Base-by-base conservation (phyloP, 2,329 filamentous ascomycete species). In the Paecilomyces niveus region DNA sequence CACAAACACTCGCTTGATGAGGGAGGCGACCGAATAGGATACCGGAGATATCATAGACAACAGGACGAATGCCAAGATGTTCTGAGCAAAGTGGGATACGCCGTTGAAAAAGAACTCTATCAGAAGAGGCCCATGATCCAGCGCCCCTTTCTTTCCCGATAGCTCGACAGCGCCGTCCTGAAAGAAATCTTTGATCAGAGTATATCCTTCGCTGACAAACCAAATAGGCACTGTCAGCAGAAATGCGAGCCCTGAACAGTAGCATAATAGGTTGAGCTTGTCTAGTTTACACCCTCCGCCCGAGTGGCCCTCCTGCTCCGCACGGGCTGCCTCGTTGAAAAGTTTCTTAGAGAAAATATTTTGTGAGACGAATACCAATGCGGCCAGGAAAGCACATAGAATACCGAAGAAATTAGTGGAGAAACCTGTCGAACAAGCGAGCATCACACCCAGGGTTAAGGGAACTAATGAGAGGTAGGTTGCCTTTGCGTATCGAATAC, bases 331-430 rank as follows among this genome's bases (percentile, higher is more conserved):
- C 70, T 97, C 92, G 73, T 97, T 99, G 80, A 99, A 99, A 9
- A 99, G 85, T 64, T 91, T 90, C 76, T 99, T 99, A 21, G 93
- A 97, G 64, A 97, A 96, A 58, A 99, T 99, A 71, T 99, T 99
- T 71, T 99, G 94, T 0, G 92, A 94, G 35, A 99, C 94, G 70
- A 99, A 99, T 63, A 97, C 89, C 58, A 97, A 80, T 7, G 94
- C 91, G n/a, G 91, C 92, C 33, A 90, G 79, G 39, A 99, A 87
- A 3, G 94, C 92, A 68, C 92, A 93, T 10, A 93, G 68, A 18
- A 99, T 89, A n/a, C 94, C 94, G 55, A 94, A 83, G 62, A 97
- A 83, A 70, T 99, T 92, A 31, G 90, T 93, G 22, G 86, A 88
- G 66, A 96, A 92, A 69, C 92, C 91, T 11, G 92, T 90, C 1